Percentiles rank a stretch among this genome's conserved stretches.
Conservation (phyloP, 306 rosid species). For the Pterocarpus santalinus region DNA sequence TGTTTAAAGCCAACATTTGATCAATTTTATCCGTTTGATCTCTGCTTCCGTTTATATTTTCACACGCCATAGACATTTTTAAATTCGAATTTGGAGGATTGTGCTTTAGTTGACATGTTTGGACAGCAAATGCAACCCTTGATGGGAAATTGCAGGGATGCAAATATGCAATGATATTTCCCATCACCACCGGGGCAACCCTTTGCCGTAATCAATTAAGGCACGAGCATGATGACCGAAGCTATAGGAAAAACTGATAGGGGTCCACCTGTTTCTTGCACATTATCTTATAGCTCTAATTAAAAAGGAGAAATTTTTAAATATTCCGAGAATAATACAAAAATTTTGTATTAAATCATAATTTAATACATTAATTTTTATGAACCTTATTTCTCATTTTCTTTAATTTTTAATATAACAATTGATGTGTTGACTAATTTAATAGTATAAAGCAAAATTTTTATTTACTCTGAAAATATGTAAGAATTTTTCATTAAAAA, state of each 20-base stretch:
- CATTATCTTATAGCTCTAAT: background rate
- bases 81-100: background rate
- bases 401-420: too few species aligned
- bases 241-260: background rate
- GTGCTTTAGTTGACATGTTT: slow-evolving; percentile 18
- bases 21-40: background rate
- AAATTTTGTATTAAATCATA: too few species aligned
- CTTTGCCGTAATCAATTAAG: slow-evolving; percentile 9
- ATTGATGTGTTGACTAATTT: too few species aligned
- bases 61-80: background rate
- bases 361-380: too few species aligned
- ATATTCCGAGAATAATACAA: too few species aligned
- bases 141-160: slow-evolving; percentile 32
- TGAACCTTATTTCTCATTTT: too few species aligned
- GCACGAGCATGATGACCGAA: slow-evolving; percentile 22
- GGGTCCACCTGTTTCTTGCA: slow-evolving; percentile 37
- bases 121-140: background rate
- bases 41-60: background rate
- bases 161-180: slow-evolving; percentile 8
- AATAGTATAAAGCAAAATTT: too few species aligned
- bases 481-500: too few species aligned
- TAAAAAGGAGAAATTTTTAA: too few species aligned
- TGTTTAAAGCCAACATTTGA: background rate
- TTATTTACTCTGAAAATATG: too few species aligned
- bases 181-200: slow-evolving; percentile 13